Evolutionary conservation across 768 basidiomycete genomes (phyloP), one percentile per base, ranked within the genome.

Genomic region (Cantharellus cinnabarinus): DNA sequence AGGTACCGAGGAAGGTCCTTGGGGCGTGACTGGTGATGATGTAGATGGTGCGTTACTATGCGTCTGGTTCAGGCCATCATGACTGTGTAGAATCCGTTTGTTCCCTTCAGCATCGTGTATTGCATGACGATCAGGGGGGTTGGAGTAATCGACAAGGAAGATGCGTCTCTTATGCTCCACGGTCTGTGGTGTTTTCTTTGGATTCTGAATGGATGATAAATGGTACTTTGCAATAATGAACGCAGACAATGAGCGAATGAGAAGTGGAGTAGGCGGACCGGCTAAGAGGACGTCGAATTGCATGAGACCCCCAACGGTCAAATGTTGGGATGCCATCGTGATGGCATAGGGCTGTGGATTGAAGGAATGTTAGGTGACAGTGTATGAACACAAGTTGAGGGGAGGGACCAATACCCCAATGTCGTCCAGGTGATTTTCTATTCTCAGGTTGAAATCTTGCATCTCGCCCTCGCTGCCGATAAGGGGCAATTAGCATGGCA

Each of bases 251-350:
- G 56, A 57, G 14, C 42, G 37, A 14, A 57, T 41, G 10, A 5
- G 38, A 42, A 57, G 35, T 10, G 5, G 15, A 37, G 37, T 10
- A 39, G 38, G 63, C 39, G 4, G 57, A 40, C 42, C 58, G 59
- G 38, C 61, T 57, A 61, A 57, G n/a, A 4, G 4, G 40, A 59
- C n/a, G 7, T 3, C 2, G 39, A 59, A 5, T 37, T 34, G 40
- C 40, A 57, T 14, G 58, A 56, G 48, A 3, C 34, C 38, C 10
- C 54, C 38, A 3, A 64, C 64, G 59, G 63, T 65, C 29, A 62
- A 54, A 52, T 62, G 58, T 38, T 63, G 61, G 0, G 48, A 53
- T n/a, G 60, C 59, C 20, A 63, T 42, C 3, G 58, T 41, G 54
- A 62, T 58, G 3, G 61, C 50, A 53, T 63, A 63, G 20, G 64